Conservation (phyloP, 495 filamentous ascomycete genomes). For the Aspergillus kassunensis region DNA sequence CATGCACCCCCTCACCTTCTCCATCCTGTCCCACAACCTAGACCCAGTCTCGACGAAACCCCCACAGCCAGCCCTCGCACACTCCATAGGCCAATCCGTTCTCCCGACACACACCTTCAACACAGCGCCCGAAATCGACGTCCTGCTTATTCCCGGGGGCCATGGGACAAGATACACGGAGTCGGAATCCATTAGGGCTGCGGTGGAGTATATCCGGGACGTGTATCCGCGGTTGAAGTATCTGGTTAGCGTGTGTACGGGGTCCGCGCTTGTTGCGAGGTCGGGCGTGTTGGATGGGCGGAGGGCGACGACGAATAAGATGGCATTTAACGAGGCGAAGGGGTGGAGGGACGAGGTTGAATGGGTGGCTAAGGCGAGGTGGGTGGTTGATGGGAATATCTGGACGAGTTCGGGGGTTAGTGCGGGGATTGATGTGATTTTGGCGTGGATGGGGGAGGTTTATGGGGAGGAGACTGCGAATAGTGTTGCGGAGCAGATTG, state of each 20-base stretch:
- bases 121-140: slow-evolving; percentile 44
- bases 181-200: slow-evolving; percentile 16
- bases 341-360: slow-evolving; percentile 39
- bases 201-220: slow-evolving; percentile 43
- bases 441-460: slow-evolving; percentile 9
- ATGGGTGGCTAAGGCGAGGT: slow-evolving; percentile 60
- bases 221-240: slow-evolving; percentile 45
- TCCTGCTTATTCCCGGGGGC: slow-evolving; percentile 65
- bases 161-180: slow-evolving; percentile 37
- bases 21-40: slow-evolving; percentile 2
- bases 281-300: slow-evolving; percentile 54
- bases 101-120: slow-evolving; percentile 61
- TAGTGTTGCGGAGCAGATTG: slow-evolving; percentile 2
- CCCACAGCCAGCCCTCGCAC: background rate
- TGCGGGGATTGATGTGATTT: slow-evolving; percentile 59
- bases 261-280: slow-evolving; percentile 45
- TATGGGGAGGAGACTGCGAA: slow-evolving; percentile 4
- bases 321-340: slow-evolving; percentile 23
- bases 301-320: slow-evolving; percentile 52
- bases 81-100: slow-evolving; percentile 37
- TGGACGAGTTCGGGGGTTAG: slow-evolving; percentile 62
- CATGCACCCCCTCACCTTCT: slow-evolving; percentile 26
- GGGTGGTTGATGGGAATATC: slow-evolving; percentile 61
- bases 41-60: background rate
- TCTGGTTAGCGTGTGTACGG: slow-evolving; percentile 60